These are phyloP conservation scores for Oehlia diaphana DNA, from an alignment of 192 early-diverging fungal species.

Conservation along the genomic window DNA sequence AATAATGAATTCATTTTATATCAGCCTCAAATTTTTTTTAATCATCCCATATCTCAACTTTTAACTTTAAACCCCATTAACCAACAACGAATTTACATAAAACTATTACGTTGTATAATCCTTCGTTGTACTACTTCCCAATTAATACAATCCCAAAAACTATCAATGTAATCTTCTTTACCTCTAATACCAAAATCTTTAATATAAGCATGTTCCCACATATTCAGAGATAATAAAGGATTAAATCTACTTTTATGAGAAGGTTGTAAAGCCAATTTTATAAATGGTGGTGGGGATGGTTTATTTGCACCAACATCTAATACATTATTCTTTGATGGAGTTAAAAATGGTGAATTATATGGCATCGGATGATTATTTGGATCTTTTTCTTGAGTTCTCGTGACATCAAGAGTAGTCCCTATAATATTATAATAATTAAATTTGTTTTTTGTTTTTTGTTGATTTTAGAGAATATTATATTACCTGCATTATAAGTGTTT, in stretches of 20 bases:
- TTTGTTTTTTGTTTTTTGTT: not conserved
- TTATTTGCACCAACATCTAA: not conserved
- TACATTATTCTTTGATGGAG: not conserved
- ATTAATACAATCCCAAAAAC: slow-evolving; percentile 45
- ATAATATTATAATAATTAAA: not conserved
- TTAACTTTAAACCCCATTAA: no score
- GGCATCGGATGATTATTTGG: slow-evolving; percentile 10
- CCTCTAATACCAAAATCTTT: slow-evolving; percentile 44
- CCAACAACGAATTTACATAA: not conserved
- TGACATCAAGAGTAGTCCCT: slow-evolving; percentile 22
- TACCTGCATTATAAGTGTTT: slow-evolving; percentile 50
- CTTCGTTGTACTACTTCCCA: slow-evolving; percentile 38
- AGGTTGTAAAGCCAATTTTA: slow-evolving; percentile 22
- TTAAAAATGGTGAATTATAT: not conserved
- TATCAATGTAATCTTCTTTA: slow-evolving; percentile 36
- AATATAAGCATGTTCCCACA: slow-evolving; percentile 51
- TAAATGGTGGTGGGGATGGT: slow-evolving; percentile 38
- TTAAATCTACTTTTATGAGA: slow-evolving; percentile 31
- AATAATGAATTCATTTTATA: no score
- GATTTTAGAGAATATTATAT: not conserved
- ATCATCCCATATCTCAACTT: no score
- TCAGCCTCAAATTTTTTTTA: no score
- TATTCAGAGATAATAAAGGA: slow-evolving; percentile 41
- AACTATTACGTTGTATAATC: not conserved
- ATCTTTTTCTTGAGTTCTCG: slow-evolving; percentile 21